These are phyloP conservation scores for Backusella liffmaniae DNA, from an alignment of 192 early-diverging fungal species.

Conservation along the genomic window DNA sequence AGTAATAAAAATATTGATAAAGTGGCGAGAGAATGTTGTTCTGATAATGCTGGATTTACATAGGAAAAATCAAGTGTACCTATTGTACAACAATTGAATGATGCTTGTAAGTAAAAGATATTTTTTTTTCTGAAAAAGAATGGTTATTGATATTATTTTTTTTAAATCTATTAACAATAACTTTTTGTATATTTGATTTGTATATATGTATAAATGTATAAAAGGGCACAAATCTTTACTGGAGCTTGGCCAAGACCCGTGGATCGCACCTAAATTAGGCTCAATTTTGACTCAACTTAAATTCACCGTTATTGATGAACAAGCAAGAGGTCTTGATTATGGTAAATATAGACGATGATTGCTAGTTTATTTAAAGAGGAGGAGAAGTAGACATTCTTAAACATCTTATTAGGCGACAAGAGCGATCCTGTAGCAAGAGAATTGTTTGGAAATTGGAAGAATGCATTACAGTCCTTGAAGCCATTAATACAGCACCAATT, in stretches of 20 bases:
- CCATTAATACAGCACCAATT: conserved; percentile 11
- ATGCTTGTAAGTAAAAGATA: conserved; percentile 13
- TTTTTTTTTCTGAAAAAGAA: conserved; percentile 3
- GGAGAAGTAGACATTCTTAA: neutral
- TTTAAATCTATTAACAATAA: neutral
- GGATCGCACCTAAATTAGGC: conserved; percentile 10
- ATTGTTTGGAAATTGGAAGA: conserved; percentile 30
- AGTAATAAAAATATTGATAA: neutral
- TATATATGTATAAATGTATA: neutral
- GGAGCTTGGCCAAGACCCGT: conserved; percentile 25
- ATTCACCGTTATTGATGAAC: conserved; percentile 16
- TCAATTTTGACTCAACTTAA: neutral
- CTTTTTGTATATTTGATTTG: neutral
- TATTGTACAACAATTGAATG: conserved; percentile 1
- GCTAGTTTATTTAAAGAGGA: no score
- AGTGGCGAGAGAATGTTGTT: neutral
- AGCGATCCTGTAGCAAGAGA: conserved; percentile 15
- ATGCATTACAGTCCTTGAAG: conserved; percentile 11
- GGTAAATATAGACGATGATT: neutral
- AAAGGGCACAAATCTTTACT: conserved; percentile 15
- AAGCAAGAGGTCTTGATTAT: conserved; percentile 9
- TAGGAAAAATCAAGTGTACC: conserved; percentile 16
- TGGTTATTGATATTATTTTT: neutral
- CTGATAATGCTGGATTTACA: neutral
- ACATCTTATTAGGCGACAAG: neutral